Evolutionary conservation across 192 early-diverging fungal species (phyloP), one percentile per base, ranked within the genome.

Genomic region (Pilobolus umbonatus): DNA sequence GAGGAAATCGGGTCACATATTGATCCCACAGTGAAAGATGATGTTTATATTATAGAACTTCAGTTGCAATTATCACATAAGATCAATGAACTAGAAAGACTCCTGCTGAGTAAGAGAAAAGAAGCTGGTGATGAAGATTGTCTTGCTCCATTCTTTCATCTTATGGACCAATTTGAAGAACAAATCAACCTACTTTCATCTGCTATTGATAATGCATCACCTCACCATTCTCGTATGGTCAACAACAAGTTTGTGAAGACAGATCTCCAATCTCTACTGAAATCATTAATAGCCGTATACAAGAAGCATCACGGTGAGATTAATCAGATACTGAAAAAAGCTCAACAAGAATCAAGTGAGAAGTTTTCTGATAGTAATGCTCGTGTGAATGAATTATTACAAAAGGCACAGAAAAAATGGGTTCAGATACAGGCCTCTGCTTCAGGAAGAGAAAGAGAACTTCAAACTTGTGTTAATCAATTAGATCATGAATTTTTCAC

Each of bases 321-420:
- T 15, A 32, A 26, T 34, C 15, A 58, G 21, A 58, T 46, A 25
- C n/a, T 59, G 7, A 24, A 36, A 25, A 30, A 46, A 7, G 32
- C 45, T n/a, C 34, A 15, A 25, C 7, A 24, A 15, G 57, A 59
- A n/a, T 34, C 45, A 12, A 34, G 48, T 11, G 48, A 59, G 11
- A 43, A 59, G 22, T 32, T 35, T 32, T 35, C 36, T 10, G 57
- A 46, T 49, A 24, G 36, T 49, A 59, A 48, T 38, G 57, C 32
- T 4, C 57, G 32, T 64, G 64, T 77, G 38, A 63, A 67, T 9
- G 70, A 79, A 17, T 70, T 59, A 22, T 46, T 73, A 26, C 63
- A 65, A 24, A 65, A 67, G 9, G 65, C 73, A 0, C 71, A 46
- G 11, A 77, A 78, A 53, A 69, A 73, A 48, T 83, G 79, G 78